Evolutionary conservation across 768 basidiomycete species (phyloP), one percentile per base, ranked within the genome.

Genomic region (Phanerochaete sordida): DNA sequence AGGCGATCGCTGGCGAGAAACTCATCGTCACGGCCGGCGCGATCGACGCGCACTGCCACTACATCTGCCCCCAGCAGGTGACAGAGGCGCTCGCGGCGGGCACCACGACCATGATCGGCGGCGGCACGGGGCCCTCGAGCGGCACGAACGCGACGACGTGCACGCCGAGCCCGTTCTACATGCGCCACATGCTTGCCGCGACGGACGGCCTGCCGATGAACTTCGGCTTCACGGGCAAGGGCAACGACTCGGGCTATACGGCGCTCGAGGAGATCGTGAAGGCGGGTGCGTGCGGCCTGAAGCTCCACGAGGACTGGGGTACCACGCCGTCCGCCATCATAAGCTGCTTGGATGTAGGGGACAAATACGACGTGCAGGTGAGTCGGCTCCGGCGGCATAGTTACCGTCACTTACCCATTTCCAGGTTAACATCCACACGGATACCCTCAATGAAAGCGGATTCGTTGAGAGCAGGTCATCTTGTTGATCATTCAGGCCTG

Each of bases 291-390:
- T 84, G 81, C 15, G 97, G 97, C 1, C 72, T 98, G 66, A 99
- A 99, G 76, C 75, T 99, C 60, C 97, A 99, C 67, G 97, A 98
- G 73, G 96, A 98, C 72, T 98, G 96, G 96, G 96, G 96, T 1
- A 81, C 84, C 21, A 95, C 95, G 1, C 97, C 97, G 0, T 84
- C 84, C 19, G 83, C 84, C 1, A 98, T 98, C 64, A 75, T 77
- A 58, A 87, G 82, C 46, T 87, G 87, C 54, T 76, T 99, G 64
- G 84, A 87, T 56, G 82, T 98, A 21, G 95, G 79, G 0, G 94
- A 98, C 66, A 81, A 91, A 61, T 94, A 91, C 70, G 97, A 99
- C 72, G 91, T 99, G 3, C 96, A 98, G 81, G 89, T 92, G 52
- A 62, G 79, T 67, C 13, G 15, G 5, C 30, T 46, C 21, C 4